These are phyloP conservation scores for Neocucurbitaria cava DNA, from an alignment of 2,329 filamentous ascomycete genomes.

Conservation along the genomic window DNA sequence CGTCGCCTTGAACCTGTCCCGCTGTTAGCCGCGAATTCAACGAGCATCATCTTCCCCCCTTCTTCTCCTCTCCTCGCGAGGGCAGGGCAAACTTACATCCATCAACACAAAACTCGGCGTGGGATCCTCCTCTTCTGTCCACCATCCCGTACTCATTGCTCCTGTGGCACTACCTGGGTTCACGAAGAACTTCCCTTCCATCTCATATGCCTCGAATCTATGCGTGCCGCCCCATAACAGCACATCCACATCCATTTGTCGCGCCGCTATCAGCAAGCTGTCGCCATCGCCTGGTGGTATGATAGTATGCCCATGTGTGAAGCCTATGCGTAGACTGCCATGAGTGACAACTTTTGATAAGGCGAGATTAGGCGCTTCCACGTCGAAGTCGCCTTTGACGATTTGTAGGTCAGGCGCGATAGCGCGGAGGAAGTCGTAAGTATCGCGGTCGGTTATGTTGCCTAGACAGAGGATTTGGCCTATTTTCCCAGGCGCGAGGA, in stretches of 20 bases:
- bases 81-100: constrained; percentile 73
- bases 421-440: constrained; percentile 63
- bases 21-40: constrained; percentile 23
- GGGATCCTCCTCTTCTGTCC: constrained; percentile 67
- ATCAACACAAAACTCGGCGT: constrained; percentile 95
- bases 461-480: constrained; percentile 65
- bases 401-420: constrained; percentile 70
- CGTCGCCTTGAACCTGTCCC: constrained; percentile 87
- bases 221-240: constrained; percentile 74
- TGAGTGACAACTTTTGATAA: constrained; percentile 75
- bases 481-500: constrained; percentile 65
- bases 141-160: constrained; percentile 67
- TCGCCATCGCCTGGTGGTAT: constrained; percentile 73
- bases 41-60: neutral
- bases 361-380: constrained; percentile 69
- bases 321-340: constrained; percentile 71
- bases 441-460: constrained; percentile 64
- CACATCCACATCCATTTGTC: constrained; percentile 75
- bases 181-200: constrained; percentile 75
- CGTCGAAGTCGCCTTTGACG: constrained; percentile 74
- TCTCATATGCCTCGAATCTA: constrained; percentile 74
- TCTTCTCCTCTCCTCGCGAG: neutral
- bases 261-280: constrained; percentile 69
- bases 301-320: constrained; percentile 75
- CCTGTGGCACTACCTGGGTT: constrained; percentile 74